A percentile compares a stretch with the other conserved stretches of the same genome.
These are phyloP conservation scores for Royoungia palumana DNA, from an alignment of 768 basidiomycete species.

Conservation along the genomic window DNA sequence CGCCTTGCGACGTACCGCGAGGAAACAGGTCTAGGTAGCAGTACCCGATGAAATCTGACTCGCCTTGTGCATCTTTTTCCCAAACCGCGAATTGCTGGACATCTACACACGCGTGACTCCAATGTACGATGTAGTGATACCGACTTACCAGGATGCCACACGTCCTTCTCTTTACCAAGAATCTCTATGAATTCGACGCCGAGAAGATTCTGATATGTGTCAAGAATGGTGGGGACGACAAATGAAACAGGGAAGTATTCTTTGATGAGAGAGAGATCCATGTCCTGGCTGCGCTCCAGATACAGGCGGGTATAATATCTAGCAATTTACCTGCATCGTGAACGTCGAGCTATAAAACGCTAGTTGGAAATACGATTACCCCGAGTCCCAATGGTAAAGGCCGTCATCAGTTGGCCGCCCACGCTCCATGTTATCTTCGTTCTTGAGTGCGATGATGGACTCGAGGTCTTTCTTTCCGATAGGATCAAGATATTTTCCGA, in stretches of 20 bases:
- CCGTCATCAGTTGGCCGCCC: constrained; percentile 63
- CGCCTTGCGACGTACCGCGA: constrained; percentile 47
- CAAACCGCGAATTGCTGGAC: constrained; percentile 84
- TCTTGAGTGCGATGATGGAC: constrained; percentile 68
- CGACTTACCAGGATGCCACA: constrained; percentile 75
- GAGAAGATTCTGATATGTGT: constrained; percentile 80
- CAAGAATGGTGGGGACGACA: constrained; percentile 80
- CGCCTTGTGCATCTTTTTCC: constrained; percentile 72
- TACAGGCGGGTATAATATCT: constrained; percentile 39
- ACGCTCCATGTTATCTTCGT: constrained; percentile 61
- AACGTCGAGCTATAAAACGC: too few species aligned
- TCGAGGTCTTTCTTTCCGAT: constrained; percentile 66
- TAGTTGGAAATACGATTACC: constrained; percentile 34
- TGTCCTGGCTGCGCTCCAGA: constrained; percentile 60
- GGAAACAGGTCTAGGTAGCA: constrained; percentile 89
- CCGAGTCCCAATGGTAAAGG: constrained; percentile 84
- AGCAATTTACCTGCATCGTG: neutral
- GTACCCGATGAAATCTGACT: constrained; percentile 74
- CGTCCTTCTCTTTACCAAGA: constrained; percentile 54
- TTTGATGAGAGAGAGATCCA: constrained; percentile 78
- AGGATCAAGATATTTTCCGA: constrained; percentile 69
- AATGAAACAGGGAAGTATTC: constrained; percentile 86
- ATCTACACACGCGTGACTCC: constrained; percentile 39
- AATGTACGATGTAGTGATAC: neutral
- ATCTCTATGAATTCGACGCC: constrained; percentile 61